Evolutionary conservation across 345 rosid species (phyloP), one percentile per base, ranked within the genome.

Genomic region (Populus ilicifolia): DNA sequence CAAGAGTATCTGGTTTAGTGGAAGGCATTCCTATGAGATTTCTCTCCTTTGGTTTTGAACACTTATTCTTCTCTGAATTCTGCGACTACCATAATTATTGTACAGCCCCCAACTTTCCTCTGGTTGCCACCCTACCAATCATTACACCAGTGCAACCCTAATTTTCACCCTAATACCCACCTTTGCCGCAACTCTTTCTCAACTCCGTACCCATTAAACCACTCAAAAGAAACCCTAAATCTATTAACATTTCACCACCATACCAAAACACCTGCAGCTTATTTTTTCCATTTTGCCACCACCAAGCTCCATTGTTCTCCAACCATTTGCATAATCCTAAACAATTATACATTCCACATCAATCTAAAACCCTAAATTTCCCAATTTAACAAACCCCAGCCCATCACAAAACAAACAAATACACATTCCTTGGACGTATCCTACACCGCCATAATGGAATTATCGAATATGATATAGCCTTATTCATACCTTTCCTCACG

Each of bases 401-500:
- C 16, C 67, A 38, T 73, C 21, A 10, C 16, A 39, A 5, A 27
- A 27, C 30, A 56, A 43, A 69, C 35, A 69, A 56, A 21, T 13
- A 52, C 43, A 67, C 7, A 16, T 66, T 41, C 30, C 29, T 36
- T 8, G 10, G 6, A 68, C 33, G 11, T 43, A 16, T 9, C 4
- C 30, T 54, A 10, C 59, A 30, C 61, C 21, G 70, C 70, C 67
- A 8, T 23, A 23, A 59, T 23, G 25, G 64, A 23, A 25, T 59
- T n/a, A 59, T 9, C 9, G 64, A 23, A 23, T n/a, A 59, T 59
- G 29, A 25, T 59, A n/a, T 46, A 23, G 29, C 27, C 64, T 59
- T 59, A 59, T 59, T 39, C 76, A 79, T 84, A 90, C 94, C 94
- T 86, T 76, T 87, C 87, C 73, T 85, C 88, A 25, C 41, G 59